Evolutionary conservation across 2,329 filamentous ascomycete species (phyloP).

Genomic region (Camillea tinctor): DNA sequence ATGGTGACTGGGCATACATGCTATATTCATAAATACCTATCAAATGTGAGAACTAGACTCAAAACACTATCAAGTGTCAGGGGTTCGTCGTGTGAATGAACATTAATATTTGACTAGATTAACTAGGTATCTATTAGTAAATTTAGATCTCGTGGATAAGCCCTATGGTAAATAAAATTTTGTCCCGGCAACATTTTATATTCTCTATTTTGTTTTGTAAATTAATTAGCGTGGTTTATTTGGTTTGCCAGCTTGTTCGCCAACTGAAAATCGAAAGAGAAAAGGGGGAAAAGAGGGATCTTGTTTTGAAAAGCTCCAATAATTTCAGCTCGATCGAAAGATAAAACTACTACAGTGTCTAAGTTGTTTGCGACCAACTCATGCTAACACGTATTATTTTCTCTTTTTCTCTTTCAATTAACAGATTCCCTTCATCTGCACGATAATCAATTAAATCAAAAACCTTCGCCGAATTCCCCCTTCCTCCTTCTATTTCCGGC

Average conservation of each 20-base stretch:
- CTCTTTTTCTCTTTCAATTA: background rate
- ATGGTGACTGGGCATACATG: too few species aligned
- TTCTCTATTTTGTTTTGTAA: background rate
- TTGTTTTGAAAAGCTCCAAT: background rate
- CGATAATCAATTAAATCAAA: background rate
- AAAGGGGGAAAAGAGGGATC: background rate
- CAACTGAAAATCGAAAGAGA: background rate
- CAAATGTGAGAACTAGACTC: too few species aligned
- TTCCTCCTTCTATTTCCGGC: background rate
- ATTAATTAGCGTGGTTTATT: background rate
- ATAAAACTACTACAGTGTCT: background rate
- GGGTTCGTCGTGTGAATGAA: too few species aligned
- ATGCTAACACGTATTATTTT: background rate
- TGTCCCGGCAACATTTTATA: background rate
- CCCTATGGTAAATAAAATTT: background rate
- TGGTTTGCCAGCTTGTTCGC: background rate
- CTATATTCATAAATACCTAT: too few species aligned
- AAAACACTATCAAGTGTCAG: too few species aligned
- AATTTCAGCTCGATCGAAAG: background rate
- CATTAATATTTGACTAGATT: too few species aligned
- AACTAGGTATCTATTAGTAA: too few species aligned
- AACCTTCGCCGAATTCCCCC: constrained; percentile 6
- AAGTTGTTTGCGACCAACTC: background rate
- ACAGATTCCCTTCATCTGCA: background rate
- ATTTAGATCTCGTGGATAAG: too few species aligned